Conservation (phyloP, 164 flowering plant genomes). For the Piper longum region DNA sequence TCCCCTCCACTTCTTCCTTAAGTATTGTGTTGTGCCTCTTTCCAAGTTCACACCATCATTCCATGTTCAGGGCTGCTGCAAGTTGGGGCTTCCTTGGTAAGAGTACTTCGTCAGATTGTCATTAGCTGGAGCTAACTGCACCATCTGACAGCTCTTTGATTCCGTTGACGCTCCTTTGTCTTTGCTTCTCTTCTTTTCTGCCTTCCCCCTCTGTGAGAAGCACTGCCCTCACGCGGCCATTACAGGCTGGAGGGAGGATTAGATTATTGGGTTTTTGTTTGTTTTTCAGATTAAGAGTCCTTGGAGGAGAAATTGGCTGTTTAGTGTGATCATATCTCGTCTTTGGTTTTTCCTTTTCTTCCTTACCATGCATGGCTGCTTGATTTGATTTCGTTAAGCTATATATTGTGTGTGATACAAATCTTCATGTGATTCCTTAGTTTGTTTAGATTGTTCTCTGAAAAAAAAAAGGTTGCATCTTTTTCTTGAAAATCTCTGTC, state of each 20-base stretch:
- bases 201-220: neutral
- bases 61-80: too few relatives aligned
- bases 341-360: neutral
- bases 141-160: too few relatives aligned
- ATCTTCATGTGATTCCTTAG: neutral
- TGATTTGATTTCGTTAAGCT: neutral
- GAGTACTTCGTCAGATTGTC: too few relatives aligned
- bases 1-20: neutral
- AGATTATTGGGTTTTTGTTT: neutral
- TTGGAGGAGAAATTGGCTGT: neutral
- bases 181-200: too few relatives aligned
- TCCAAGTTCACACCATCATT: too few relatives aligned
- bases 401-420: neutral
- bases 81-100: too few relatives aligned
- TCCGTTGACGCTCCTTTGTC: too few relatives aligned
- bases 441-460: neutral
- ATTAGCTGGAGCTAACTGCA: too few relatives aligned
- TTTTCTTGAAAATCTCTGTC: neutral
- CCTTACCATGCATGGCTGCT: constrained; percentile 1
- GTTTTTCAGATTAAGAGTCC: neutral
- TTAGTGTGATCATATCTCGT: constrained; percentile 9
- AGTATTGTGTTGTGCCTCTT: neutral
- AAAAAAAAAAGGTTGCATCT: neutral
- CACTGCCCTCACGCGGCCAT: neutral
- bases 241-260: neutral